Evolutionary conservation across 495 filamentous ascomycete genomes (phyloP).

Genomic region (Neurospora intermedia): DNA sequence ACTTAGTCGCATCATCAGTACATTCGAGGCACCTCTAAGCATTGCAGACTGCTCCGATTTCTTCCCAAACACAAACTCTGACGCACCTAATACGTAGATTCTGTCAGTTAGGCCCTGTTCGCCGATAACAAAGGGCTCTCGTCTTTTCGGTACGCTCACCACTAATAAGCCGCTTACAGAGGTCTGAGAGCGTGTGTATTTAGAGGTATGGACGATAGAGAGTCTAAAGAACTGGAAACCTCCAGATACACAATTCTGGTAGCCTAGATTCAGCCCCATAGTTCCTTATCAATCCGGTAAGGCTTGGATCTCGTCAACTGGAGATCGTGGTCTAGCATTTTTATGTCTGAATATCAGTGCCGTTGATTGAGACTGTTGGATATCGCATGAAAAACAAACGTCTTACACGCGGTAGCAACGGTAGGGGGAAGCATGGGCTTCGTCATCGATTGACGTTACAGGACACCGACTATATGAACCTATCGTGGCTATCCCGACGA

Average conservation of each 20-base stretch:
- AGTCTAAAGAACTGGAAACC: neutral
- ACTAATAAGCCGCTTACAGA: neutral
- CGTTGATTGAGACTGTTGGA: neutral
- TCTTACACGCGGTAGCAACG: neutral
- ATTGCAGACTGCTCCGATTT: too few relatives aligned
- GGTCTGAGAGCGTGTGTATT: neutral
- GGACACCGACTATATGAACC: neutral
- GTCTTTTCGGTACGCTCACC: neutral
- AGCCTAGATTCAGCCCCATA: neutral
- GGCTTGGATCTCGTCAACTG: neutral
- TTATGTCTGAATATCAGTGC: neutral
- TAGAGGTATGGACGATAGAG: neutral
- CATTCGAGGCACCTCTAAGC: too few relatives aligned
- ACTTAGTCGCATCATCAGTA: too few relatives aligned
- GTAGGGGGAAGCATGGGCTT: neutral
- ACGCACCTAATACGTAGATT: too few relatives aligned
- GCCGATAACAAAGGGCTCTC: too few relatives aligned
- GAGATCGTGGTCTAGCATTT: neutral
- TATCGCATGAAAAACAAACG: neutral
- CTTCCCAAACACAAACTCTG: too few relatives aligned
- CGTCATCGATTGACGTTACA: neutral
- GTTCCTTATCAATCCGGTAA: neutral
- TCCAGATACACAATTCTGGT: neutral
- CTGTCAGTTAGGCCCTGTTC: too few relatives aligned
- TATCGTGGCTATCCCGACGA: neutral